Base-by-base conservation (phyloP, 345 rosid species). In the Pelargonium nanum region DNA sequence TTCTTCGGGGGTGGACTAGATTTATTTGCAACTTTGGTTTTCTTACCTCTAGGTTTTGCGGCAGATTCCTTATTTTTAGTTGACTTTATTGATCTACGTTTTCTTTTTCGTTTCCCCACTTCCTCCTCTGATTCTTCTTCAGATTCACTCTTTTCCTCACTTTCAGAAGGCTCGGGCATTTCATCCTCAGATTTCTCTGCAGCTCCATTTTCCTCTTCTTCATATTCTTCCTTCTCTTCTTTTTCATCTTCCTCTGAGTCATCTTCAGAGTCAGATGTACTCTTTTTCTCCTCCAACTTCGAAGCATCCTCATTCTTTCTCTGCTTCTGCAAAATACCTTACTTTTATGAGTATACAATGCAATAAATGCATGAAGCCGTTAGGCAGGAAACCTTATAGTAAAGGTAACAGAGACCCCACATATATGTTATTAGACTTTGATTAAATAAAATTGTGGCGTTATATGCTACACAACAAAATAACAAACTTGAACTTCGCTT, bases 111-210 rank as follows among this genome's bases (percentile, higher is more conserved):
- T 75, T 80, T 89, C 53, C 64, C 53, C 19, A 53, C 54, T n/a
- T 89, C 87, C 67, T 85, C 94, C 62, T 85, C 93, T 59, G 92
- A 90, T 54, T 84, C 91, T 30, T 87, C 89, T 51, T 78, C 88
- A 21, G 90, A 75, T 61, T 75, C 84, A 70, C 60, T 68, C 67
- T 83, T 83, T 70, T 84, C 94, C 70, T 85, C 90, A 22, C 87
- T 87, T 70, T 78, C 83, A 58, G 91, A 79, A 56, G 62, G 64
- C 55, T 75, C 83, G 6, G 72, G 67, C 70, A 75, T 77, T 73
- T 81, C 85, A 19, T 75, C 71, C 72, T 84, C 94, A 67, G 86
- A 83, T 73, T 82, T 78, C 65, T 83, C 92, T 10, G 77, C 66
- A 68, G 68, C 66, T 32, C 89, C 99, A 81, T 89, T 83, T 64